Conservation (phyloP, 1,139 yeast species). For the Hyphopichia fennica region DNA sequence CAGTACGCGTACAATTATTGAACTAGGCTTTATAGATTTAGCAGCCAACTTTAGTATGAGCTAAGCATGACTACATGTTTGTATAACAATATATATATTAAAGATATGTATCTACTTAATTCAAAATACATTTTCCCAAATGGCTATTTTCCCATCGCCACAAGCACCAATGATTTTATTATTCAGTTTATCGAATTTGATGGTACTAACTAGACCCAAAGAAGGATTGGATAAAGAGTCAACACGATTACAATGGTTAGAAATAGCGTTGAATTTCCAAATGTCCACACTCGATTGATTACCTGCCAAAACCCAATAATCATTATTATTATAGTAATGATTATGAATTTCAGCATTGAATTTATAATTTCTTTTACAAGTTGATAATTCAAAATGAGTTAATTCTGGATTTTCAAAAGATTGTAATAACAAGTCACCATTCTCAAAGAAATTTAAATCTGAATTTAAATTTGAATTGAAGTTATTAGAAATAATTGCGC, state of each 20-base stretch:
- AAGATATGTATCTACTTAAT: too few relatives aligned
- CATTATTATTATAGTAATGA: constrained; percentile 8
- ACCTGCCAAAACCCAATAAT: constrained; percentile 4
- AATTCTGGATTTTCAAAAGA: neutral
- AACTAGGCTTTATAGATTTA: too few relatives aligned
- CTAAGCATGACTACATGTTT: too few relatives aligned
- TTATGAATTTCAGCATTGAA: neutral
- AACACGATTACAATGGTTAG: neutral
- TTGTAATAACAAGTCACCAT: neutral
- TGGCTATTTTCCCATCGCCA: constrained; percentile 18
- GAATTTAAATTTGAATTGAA: constrained; percentile 1
- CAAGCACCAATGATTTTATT: constrained; percentile 19
- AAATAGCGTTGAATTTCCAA: too few relatives aligned
- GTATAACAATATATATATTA: too few relatives aligned
- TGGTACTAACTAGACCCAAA: constrained; percentile 8
- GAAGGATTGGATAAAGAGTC: neutral
- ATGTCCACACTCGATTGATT: neutral
- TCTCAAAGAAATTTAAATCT: neutral
- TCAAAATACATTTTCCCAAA: neutral
- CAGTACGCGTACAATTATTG: too few relatives aligned
- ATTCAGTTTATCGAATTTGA: constrained; percentile 11
- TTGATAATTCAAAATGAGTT: neutral
- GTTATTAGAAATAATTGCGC: neutral
- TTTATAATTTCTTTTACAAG: neutral
- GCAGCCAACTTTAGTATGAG: too few relatives aligned